Evolutionary conservation across 2,329 filamentous ascomycete species (phyloP).

Genomic region (Chaetothyriales sp.): DNA sequence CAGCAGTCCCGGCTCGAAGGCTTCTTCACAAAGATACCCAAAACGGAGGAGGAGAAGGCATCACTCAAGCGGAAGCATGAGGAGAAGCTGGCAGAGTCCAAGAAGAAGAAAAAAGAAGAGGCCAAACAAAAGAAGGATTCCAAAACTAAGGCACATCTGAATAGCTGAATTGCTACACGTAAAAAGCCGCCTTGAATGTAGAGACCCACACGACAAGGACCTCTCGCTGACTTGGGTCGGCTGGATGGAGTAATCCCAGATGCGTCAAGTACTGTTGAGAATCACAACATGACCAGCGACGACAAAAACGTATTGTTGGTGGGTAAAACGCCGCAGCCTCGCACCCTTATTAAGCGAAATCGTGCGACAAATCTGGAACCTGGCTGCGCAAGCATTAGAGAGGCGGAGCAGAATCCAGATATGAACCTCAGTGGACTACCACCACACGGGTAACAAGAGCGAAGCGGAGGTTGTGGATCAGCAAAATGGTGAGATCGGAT

Average conservation of each 20-base stretch:
- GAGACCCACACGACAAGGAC: too few relatives aligned
- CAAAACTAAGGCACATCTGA: slow-evolving; percentile 70
- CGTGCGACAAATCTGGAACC: neutral
- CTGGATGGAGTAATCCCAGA: too few relatives aligned
- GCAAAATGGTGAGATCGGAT: neutral
- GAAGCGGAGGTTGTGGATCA: neutral
- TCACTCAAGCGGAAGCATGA: slow-evolving; percentile 85
- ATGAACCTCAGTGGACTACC: too few relatives aligned
- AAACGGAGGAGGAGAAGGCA: slow-evolving; percentile 74
- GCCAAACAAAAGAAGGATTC: slow-evolving; percentile 89
- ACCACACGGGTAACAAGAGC: neutral
- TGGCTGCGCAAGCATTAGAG: neutral
- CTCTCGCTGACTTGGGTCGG: too few relatives aligned
- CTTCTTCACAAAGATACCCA: slow-evolving; percentile 89
- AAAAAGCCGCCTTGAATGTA: too few relatives aligned
- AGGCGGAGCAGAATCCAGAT: neutral
- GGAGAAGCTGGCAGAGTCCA: slow-evolving; percentile 79
- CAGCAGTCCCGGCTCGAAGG: slow-evolving; percentile 88
- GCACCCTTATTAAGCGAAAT: neutral
- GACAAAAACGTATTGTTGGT: neutral
- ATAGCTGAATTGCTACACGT: neutral
- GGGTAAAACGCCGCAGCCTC: neutral
- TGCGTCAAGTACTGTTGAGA: too few relatives aligned
- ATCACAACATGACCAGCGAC: neutral
- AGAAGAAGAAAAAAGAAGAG: slow-evolving; percentile 88